Evolutionary conservation across 2,329 filamentous ascomycete genomes (phyloP).

Genomic region (Onygenales sp.): DNA sequence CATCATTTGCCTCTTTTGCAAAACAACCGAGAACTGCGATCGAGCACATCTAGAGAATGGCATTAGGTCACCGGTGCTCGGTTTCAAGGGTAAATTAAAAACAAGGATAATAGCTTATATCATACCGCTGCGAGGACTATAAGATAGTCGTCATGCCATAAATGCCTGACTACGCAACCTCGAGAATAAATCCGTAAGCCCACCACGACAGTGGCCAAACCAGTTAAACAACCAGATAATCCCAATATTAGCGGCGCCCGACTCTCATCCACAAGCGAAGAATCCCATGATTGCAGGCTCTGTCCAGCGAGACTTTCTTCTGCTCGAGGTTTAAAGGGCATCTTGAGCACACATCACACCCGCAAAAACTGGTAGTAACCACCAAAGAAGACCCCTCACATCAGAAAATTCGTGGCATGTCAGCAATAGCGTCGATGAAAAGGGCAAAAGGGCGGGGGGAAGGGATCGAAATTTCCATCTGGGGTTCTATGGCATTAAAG

Average conservation of each 20-base stretch:
- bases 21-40: slow-evolving; percentile 31
- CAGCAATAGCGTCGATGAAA: neutral
- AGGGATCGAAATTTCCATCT: neutral
- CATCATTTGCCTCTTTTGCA: slow-evolving; percentile 34
- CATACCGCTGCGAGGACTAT: slow-evolving; percentile 9
- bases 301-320: neutral
- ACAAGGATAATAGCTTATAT: neutral
- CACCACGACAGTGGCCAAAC: slow-evolving; percentile 7
- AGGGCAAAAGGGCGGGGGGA: neutral
- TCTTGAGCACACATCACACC: neutral
- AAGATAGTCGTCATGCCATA: slow-evolving; percentile 9
- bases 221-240: slow-evolving; percentile 9
- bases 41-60: slow-evolving; percentile 13
- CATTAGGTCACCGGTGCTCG: neutral
- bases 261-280: slow-evolving; percentile 2
- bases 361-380: neutral
- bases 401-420: neutral
- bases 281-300: neutral
- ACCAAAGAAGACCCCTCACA: no score
- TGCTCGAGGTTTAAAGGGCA: neutral
- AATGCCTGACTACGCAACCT: slow-evolving; percentile 3
- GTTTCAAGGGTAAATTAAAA: neutral
- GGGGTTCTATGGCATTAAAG: neutral
- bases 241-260: slow-evolving; percentile 8
- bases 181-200: slow-evolving; percentile 10